Base-by-base conservation (phyloP, 306 rosid genomes). In the Acacia melanoxylon region DNA sequence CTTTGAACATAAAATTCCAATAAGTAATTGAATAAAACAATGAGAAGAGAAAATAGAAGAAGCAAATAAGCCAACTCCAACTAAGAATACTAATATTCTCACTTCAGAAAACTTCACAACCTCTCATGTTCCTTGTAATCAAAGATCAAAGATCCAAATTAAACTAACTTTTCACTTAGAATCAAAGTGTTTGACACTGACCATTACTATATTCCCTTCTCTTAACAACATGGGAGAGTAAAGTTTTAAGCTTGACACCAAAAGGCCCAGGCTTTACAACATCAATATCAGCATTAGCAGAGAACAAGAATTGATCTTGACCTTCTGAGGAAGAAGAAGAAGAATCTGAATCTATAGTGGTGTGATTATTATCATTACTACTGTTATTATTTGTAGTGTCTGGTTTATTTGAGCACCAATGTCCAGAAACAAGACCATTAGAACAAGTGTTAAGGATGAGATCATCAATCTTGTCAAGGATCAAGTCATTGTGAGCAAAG, bases 401-500 rank as follows among this genome's bases (percentile, higher is more conserved):
- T 8, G 66, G 25, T 24, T 44, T 40, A n/a, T 49, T 8, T 56
- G 87, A 78, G 82, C 97, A 89, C 95, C 95, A 93, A 56, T 83
- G 76, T 61, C 97, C 95, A 0, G 83, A 86, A 48, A 88, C 91
- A 61, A 89, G 58, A 27, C 85, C 90, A 78, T 83, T 42, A 2
- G 80, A 80, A 2, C 78, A 63, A 10, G 91, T 82, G 11, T 78
- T 75, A 66, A 92, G 88, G 49, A 89, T 61, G 41, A 74, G 78
- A 44, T 68, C 87, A 80, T 92, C 97, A 44, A 91, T 86, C 87
- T 81, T 89, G 22, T 87, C 83, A 2, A 89, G 83, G 69, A 91
- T 74, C 4, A 73, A 59, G 83, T 92, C 91, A 24, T 69, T 80
- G 74, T 76, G 78, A 1, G 46, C 87, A 63, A 92, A 87, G 10